Evolutionary conservation across 169 alveolate species (phyloP).

Genomic region (Plasmodium fragile): DNA sequence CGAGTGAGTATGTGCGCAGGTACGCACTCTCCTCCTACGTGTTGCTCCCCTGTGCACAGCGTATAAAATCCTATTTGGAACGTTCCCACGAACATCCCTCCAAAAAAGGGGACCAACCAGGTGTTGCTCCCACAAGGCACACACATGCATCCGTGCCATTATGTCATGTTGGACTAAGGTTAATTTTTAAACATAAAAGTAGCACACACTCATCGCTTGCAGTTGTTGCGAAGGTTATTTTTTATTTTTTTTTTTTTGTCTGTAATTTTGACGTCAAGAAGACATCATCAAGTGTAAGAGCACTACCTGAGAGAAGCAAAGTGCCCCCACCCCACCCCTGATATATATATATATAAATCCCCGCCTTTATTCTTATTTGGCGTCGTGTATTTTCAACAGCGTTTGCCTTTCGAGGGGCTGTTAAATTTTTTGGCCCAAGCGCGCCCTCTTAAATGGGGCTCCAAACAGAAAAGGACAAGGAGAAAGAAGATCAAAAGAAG

Average conservation of each 20-base stretch:
- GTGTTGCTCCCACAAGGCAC: background rate
- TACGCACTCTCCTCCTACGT: background rate
- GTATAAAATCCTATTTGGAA: background rate
- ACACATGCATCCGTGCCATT: background rate
- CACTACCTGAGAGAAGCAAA: background rate
- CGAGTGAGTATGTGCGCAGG: background rate
- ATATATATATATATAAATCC: too few species aligned
- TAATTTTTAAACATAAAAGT: background rate
- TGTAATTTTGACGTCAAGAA: background rate
- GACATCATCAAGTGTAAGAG: background rate
- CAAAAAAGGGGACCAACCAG: background rate
- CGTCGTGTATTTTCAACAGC: background rate
- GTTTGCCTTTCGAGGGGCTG: background rate
- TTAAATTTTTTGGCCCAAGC: background rate
- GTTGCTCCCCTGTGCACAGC: background rate
- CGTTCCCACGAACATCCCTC: background rate
- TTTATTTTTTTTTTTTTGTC: constrained; percentile 8
- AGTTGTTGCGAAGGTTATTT: background rate
- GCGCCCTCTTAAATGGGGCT: constrained; percentile 54
- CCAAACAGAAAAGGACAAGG: constrained; percentile 71
- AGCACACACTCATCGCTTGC: background rate
- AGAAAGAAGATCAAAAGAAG: constrained; percentile 48
- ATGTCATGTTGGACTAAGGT: constrained; percentile 20
- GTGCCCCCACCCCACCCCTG: background rate
- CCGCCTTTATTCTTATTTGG: background rate